Conservation (phyloP, 2,329 filamentous ascomycete species). For the Verticillium isaacii region DNA sequence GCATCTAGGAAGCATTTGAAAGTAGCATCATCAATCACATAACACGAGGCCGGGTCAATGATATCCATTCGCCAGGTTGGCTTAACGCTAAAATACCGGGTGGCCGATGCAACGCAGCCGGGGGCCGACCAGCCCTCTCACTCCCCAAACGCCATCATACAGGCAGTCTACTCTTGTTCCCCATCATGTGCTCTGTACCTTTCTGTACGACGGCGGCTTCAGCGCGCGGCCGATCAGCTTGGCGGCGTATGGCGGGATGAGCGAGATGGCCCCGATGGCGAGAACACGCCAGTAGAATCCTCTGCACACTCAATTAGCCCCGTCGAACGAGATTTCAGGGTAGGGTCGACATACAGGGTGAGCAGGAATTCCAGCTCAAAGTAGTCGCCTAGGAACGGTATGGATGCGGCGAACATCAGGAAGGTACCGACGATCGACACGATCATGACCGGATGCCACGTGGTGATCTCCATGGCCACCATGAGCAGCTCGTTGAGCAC, state of each 20-base stretch:
- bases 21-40: background rate
- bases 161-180: background rate
- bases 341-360: conserved; percentile 49
- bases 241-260: conserved; percentile 81
- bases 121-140: background rate
- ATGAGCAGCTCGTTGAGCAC: conserved; percentile 94
- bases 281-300: conserved; percentile 85
- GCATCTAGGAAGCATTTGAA: no score
- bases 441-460: conserved; percentile 94
- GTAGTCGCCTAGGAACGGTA: conserved; percentile 86
- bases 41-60: background rate
- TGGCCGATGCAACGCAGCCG: background rate
- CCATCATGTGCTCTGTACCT: conserved; percentile 60
- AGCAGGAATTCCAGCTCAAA: conserved; percentile 80
- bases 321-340: background rate
- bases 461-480: conserved; percentile 95
- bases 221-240: conserved; percentile 82
- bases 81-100: background rate
- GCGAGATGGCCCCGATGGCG: conserved; percentile 72
- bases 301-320: conserved; percentile 30
- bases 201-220: conserved; percentile 90
- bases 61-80: background rate
- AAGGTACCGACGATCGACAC: conserved; percentile 78
- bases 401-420: conserved; percentile 70
- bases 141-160: background rate